A percentile compares a stretch with the other conserved stretches of the same genome.
These are phyloP conservation scores for Sequoiadendron giganteum DNA, from an alignment of 75 land plant species.

Conservation along the genomic window DNA sequence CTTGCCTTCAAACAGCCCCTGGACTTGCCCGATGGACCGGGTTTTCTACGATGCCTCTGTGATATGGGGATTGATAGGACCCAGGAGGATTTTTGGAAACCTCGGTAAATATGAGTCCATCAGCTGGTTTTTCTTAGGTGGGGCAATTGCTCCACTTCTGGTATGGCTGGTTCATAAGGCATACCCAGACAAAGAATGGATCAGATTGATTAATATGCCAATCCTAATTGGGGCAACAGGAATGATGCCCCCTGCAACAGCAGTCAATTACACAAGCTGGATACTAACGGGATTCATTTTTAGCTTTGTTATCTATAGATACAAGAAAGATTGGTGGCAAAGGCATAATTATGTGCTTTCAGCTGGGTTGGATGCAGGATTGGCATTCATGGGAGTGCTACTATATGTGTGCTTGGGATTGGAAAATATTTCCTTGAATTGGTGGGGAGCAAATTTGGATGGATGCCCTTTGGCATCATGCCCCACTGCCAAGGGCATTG, in stretches of 20 bases:
- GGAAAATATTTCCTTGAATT: slow-evolving; percentile 36
- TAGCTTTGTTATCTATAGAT: slow-evolving; percentile 59
- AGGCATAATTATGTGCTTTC: slow-evolving; percentile 82
- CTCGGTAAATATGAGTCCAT: slow-evolving; percentile 56
- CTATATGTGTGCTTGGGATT: slow-evolving; percentile 49
- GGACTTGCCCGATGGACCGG: slow-evolving; percentile 79
- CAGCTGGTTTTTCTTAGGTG: slow-evolving; percentile 79
- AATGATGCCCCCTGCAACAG: slow-evolving; percentile 81
- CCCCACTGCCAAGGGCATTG: slow-evolving; percentile 71
- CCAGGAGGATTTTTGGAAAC: slow-evolving; percentile 74
- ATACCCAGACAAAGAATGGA: slow-evolving; percentile 69
- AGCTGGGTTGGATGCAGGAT: slow-evolving; percentile 88
- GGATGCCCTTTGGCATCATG: slow-evolving; percentile 83
- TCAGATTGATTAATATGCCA: slow-evolving; percentile 71
- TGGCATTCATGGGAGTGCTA: slow-evolving; percentile 82
- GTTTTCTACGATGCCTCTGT: slow-evolving; percentile 94
- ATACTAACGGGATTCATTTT: slow-evolving; percentile 64
- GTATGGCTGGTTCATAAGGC: slow-evolving; percentile 60
- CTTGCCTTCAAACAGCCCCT: slow-evolving; percentile 64
- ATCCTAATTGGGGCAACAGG: slow-evolving; percentile 69
- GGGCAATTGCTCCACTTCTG: slow-evolving; percentile 71
- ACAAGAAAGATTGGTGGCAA: slow-evolving; percentile 67
- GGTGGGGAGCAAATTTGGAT: slow-evolving; percentile 84
- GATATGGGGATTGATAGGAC: slow-evolving; percentile 87
- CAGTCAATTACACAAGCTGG: slow-evolving; percentile 92